Conservation (phyloP, 2,329 filamentous ascomycete species). For the Sclerotinia subarctica region DNA sequence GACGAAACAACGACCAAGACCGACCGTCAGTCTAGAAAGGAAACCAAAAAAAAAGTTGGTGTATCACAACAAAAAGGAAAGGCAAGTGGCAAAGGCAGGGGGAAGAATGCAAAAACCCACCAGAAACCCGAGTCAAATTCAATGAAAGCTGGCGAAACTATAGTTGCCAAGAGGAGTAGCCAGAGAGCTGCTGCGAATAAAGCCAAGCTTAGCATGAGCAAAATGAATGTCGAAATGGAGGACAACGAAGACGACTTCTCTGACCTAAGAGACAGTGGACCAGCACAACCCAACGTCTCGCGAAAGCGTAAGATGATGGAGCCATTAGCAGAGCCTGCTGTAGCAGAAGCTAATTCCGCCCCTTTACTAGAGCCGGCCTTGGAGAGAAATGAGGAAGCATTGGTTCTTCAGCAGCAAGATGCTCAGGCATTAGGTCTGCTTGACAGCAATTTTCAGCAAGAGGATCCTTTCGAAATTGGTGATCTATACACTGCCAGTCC, state of each 20-base stretch:
- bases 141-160: not conserved
- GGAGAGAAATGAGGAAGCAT: constrained; percentile 1
- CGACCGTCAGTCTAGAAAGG: not conserved
- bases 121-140: not conserved
- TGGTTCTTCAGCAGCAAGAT: constrained; percentile 13
- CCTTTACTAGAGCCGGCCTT: not conserved
- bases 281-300: constrained; percentile 18
- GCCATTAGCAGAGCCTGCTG: not conserved
- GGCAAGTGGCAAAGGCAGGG: not conserved
- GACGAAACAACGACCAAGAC: not conserved
- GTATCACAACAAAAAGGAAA: constrained; percentile 4
- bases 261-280: not conserved
- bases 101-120: not conserved
- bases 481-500: constrained; percentile 20
- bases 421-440: constrained; percentile 1
- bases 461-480: not conserved
- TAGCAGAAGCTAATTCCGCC: not conserved
- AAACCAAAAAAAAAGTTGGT: not conserved
- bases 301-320: constrained; percentile 15
- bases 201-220: constrained; percentile 14
- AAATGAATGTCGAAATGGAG: not conserved
- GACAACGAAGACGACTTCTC: constrained; percentile 5
- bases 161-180: not conserved
- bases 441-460: not conserved
- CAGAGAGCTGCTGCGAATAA: constrained; percentile 14